Conservation (phyloP, 2,329 filamentous ascomycete species). For the Aspergillus latus region DNA sequence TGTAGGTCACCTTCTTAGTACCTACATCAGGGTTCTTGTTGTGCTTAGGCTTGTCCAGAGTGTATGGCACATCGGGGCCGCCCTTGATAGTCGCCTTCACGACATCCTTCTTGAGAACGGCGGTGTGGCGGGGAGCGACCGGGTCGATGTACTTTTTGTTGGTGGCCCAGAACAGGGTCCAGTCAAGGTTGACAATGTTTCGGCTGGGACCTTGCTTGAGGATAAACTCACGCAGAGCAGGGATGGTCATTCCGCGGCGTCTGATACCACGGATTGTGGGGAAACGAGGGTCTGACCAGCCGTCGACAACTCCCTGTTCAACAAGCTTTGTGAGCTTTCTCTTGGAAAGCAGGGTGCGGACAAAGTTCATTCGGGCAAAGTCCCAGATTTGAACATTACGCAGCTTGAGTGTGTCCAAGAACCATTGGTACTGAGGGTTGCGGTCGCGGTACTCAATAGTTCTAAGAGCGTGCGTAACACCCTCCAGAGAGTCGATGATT, state of each 20-base stretch:
- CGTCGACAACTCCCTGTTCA: constrained; percentile 49
- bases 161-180: constrained; percentile 51
- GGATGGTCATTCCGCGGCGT: constrained; percentile 51
- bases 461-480: constrained; percentile 64
- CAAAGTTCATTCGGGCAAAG: constrained; percentile 55
- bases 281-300: constrained; percentile 54
- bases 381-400: constrained; percentile 52
- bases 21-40: constrained; percentile 85
- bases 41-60: constrained; percentile 80
- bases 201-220: constrained; percentile 51
- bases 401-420: constrained; percentile 49
- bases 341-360: constrained; percentile 53
- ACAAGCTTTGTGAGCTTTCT: constrained; percentile 54
- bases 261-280: constrained; percentile 53
- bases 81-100: constrained; percentile 71
- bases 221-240: constrained; percentile 51
- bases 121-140: constrained; percentile 70
- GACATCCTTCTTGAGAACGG: constrained; percentile 67
- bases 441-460: constrained; percentile 61
- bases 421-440: constrained; percentile 54
- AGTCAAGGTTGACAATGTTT: constrained; percentile 52
- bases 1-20: constrained; percentile 80
- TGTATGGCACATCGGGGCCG: constrained; percentile 57
- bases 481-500: constrained; percentile 63
- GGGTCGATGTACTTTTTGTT: constrained; percentile 86